Percentiles rank a stretch among this genome's conserved stretches.
These are phyloP conservation scores for Didymella keratinophila DNA, from an alignment of 2,329 filamentous ascomycete genomes.

Conservation along the genomic window DNA sequence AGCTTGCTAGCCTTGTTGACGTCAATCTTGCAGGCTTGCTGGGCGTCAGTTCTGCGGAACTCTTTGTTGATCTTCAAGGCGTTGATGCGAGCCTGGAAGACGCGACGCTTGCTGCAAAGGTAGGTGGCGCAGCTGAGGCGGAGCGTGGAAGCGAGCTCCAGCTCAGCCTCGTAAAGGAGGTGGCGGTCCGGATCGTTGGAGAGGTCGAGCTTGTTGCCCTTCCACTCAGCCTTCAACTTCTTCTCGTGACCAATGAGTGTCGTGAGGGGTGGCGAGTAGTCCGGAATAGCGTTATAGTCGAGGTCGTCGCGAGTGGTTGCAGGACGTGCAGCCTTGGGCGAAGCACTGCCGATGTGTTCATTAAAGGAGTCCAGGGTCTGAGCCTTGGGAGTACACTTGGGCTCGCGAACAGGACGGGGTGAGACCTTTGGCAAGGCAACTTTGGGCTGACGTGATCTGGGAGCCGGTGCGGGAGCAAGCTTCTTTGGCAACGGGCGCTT, in stretches of 20 bases:
- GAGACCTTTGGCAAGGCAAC: slow-evolving; percentile 43
- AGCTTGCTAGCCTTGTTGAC: slow-evolving; percentile 97
- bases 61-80: slow-evolving; percentile 74
- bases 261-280: slow-evolving; percentile 74
- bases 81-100: slow-evolving; percentile 80
- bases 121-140: slow-evolving; percentile 88
- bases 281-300: slow-evolving; percentile 74
- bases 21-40: slow-evolving; percentile 97
- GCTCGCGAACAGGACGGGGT: slow-evolving; percentile 44
- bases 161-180: slow-evolving; percentile 79
- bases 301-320: slow-evolving; percentile 80
- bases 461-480: slow-evolving; percentile 49
- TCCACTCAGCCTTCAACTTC: slow-evolving; percentile 85
- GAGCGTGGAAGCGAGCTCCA: slow-evolving; percentile 77
- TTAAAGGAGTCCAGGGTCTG: slow-evolving; percentile 49
- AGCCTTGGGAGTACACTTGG: slow-evolving; percentile 47
- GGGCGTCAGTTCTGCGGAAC: slow-evolving; percentile 93
- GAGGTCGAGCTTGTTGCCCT: slow-evolving; percentile 79
- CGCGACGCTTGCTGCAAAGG: slow-evolving; percentile 88
- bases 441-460: slow-evolving; percentile 43
- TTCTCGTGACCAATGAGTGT: slow-evolving; percentile 70
- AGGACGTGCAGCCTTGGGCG: slow-evolving; percentile 49
- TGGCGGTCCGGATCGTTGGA: slow-evolving; percentile 67
- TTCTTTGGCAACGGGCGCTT: slow-evolving; percentile 49
- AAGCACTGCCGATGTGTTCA: slow-evolving; percentile 38